Percentiles rank a stretch among this genome's conserved stretches.
Evolutionary conservation across 139 green algal species (phyloP).

Genomic region (Dunaliella sp.): DNA sequence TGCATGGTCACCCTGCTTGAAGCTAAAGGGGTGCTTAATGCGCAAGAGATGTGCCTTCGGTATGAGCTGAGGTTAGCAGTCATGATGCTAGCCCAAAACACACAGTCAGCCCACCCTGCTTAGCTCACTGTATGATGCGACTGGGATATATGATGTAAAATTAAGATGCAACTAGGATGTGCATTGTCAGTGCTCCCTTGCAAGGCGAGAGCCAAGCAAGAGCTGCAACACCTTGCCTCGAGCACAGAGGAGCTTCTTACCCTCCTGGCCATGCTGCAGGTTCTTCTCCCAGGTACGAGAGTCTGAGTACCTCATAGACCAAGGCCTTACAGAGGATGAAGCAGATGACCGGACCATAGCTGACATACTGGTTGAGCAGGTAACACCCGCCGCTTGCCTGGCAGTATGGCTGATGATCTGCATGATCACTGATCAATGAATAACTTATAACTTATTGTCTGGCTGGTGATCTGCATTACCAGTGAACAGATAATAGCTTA

Average conservation of each 20-base stretch:
- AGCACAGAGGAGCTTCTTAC: background rate
- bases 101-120: too few relatives aligned
- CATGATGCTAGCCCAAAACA: too few relatives aligned
- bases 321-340: slow-evolving; percentile 51
- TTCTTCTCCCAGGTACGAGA: slow-evolving; percentile 48
- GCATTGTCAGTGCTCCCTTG: background rate
- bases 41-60: background rate
- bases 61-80: too few relatives aligned
- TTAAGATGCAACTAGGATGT: background rate
- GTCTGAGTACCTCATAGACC: slow-evolving; percentile 40
- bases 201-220: background rate
- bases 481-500: too few relatives aligned
- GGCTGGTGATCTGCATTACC: too few relatives aligned
- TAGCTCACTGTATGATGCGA: background rate
- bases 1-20: too few relatives aligned
- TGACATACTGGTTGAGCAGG: slow-evolving; percentile 66
- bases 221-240: background rate
- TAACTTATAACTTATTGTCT: too few relatives aligned
- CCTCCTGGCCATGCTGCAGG: slow-evolving; percentile 14
- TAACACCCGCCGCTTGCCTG: too few relatives aligned
- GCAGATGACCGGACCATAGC: slow-evolving; percentile 56
- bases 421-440: too few relatives aligned
- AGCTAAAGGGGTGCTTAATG: background rate
- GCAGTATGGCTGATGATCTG: too few relatives aligned
- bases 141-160: background rate